Base-by-base conservation (phyloP, 2,329 filamentous ascomycete species). In the Pseudocercospora macadamiae region DNA sequence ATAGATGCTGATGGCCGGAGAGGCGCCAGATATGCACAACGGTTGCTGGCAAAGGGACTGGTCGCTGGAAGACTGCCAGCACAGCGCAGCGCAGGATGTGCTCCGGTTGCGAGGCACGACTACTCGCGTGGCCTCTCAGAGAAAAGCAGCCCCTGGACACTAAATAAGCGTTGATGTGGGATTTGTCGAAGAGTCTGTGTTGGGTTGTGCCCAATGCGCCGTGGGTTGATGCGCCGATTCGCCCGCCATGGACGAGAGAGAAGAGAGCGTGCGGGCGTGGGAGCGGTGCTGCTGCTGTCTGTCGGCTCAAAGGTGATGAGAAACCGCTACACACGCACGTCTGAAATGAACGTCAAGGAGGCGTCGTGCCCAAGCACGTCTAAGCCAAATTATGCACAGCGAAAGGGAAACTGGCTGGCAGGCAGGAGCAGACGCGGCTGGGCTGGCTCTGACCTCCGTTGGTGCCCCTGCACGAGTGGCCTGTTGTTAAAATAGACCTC, bases 171-270 rank as follows among this genome's bases (percentile, higher is more conserved):
- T 25, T 36, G 53, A 55, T 42, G 52, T 55, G 52, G 39, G 52
- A 55, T 36, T 45, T 47, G 42, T 45, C 25, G 19, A 42, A 47
- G 48, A 36, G 37, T 21, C n/a, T 48, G 45, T 49, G n/a, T n/a
- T n/a, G 37, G 30, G 39, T n/a, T 21, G 45, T 56, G 54, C 44
- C 54, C 54, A 56, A 42, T 37, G 54, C 54, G 44, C 30, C 34
- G 54, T 39, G 54, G 30, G 44, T 49, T 56, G 54, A 56, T 39
- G 30, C 54, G 54, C 54, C 54, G 54, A 56, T 56, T 51, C 54
- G 54, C 39, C 30, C 54, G 36, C 37, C 52, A 32, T 45, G 51
- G 37, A 30, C 6, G 51, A 36, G 23, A 26, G 21, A 54, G 19
- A 45, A 36, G 26, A 19, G 45, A 49, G 10, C 5, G 44, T 7